Evolutionary conservation across 768 basidiomycete species (phyloP), one percentile per base, ranked within the genome.

Genomic region (Tylopilus vinaceipallidus): DNA sequence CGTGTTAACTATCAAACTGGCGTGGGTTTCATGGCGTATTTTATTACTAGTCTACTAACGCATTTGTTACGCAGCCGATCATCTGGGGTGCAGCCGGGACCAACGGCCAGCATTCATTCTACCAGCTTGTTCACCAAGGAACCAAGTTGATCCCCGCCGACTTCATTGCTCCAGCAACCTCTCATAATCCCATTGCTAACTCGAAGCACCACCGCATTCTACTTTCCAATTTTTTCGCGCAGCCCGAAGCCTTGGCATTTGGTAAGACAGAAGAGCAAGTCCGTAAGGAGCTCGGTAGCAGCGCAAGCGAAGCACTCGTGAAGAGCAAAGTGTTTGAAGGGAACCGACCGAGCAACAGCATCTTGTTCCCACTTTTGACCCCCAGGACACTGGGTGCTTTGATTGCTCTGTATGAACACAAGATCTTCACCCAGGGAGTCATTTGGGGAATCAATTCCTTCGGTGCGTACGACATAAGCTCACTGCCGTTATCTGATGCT

Each of bases 391-490:
- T 98, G 33, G 97, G 83, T 36, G 86, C 93, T 3, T 74, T 97
- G 47, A 88, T 97, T 64, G 91, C 88, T 14, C 63, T 97, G 56
- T 97, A 95, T 66, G 94, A 98, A 72, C 97, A 99, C 79, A 99
- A 99, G 78, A 97, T 99, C 66, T 98, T 98, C 71, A 88, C 90
- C 0, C 97, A 98, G 68, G 97, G 97, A 65, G 87, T 90, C 38
- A 78, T 98, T 50, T 98, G 94, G 95, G 95, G 95, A 22, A 95
- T 99, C 77, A 98, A 99, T 77, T 94, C 92, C 3, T 98, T 92
- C 67, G 95, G 91, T 91, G 45, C 29, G 80, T 68, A 6, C n/a
- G 38, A 8, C 36, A 9, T 19, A 22, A 26, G 27, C 29, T 45
- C 2, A 2, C 12, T 24, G 19, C 16, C 22, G 24, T 32, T n/a